Base-by-base conservation (phyloP, 73 alveolate species). In the Stentor coeruleus region DNA sequence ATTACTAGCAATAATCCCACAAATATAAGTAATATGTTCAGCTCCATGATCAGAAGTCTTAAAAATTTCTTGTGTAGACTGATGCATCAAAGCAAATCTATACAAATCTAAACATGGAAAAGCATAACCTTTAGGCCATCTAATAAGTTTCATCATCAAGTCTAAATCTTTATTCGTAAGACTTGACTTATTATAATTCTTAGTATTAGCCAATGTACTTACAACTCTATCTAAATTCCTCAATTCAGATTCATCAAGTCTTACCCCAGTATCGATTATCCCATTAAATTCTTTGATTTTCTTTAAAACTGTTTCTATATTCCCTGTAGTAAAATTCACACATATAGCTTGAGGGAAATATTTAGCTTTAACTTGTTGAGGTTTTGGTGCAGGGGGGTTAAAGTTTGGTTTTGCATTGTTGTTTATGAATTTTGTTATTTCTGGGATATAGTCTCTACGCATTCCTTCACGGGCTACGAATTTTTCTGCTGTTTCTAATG, bases 101-200 rank as follows among this genome's bases (percentile, higher is more conserved):
- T 94, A 93, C 49, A 96, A 89, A 76, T 97, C 99, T 81, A 93
- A 90, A 74, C 88, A 88, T 33, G 99, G 99, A 76, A 97, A 91
- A 75, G 95, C 85, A 40, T 76, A 59, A 39, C 96, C 95, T 58
- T 87, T 89, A 39, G 95, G 97, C 98, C 98, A 94, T 55, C 90
- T 79, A 3, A 96, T 89, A 74, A 97, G 83, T 86, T 91, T 94
- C 58, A 88, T 87, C 73, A 91, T 84, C 58, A 96, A 89, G 42
- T 91, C 98, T 3, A 87, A 94, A 0, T 91, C 89, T 58, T 89
- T 79, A 36, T 80, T 38, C 57, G 93, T 91, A 6, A 90, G 81
- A 66, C 96, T 90, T 38, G 88, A 83, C 20, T 87, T 58, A 82
- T 96, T 92, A 42, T 90, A 85, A 35, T 91, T 89, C 30, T 87